These are phyloP conservation scores for Calonectria pauciramosa DNA, from an alignment of 2,329 filamentous ascomycete genomes.

Conservation along the genomic window DNA sequence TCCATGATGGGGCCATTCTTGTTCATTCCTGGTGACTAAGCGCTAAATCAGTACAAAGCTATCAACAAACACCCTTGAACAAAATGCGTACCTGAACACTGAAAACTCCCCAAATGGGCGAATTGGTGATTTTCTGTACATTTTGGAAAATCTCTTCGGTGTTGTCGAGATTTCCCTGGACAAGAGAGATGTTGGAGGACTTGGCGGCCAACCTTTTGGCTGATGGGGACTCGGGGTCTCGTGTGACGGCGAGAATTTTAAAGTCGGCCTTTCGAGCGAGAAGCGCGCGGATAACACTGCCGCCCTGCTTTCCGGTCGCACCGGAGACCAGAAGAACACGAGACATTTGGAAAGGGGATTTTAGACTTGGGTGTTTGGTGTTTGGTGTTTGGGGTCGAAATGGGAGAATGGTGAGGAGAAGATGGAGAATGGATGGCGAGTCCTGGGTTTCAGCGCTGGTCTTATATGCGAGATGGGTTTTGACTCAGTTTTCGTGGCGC, in stretches of 20 bases:
- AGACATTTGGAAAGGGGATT: background rate
- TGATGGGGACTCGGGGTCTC: slow-evolving; percentile 64
- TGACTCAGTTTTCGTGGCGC: no score
- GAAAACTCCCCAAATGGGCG: slow-evolving; percentile 70
- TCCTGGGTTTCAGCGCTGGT: background rate
- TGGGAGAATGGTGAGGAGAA: background rate
- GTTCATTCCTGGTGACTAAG: slow-evolving; percentile 23
- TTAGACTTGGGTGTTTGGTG: background rate
- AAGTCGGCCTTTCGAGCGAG: slow-evolving; percentile 49
- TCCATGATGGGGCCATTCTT: slow-evolving; percentile 31
- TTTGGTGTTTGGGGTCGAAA: background rate
- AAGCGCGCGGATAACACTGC: background rate
- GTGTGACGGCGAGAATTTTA: slow-evolving; percentile 72
- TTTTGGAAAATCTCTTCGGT: slow-evolving; percentile 63
- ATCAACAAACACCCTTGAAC: background rate
- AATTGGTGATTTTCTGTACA: slow-evolving; percentile 44
- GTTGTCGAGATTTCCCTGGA: slow-evolving; percentile 71
- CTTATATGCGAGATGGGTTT: background rate
- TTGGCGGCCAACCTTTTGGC: slow-evolving; percentile 62
- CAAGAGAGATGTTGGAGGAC: slow-evolving; percentile 64
- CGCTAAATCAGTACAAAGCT: background rate
- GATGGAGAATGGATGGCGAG: background rate
- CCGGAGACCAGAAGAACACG: background rate
- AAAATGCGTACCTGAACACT: slow-evolving; percentile 64
- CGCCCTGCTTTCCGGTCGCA: background rate